These are phyloP conservation scores for Cordyceps javanica DNA, from an alignment of 2,329 filamentous ascomycete species.

Conservation along the genomic window DNA sequence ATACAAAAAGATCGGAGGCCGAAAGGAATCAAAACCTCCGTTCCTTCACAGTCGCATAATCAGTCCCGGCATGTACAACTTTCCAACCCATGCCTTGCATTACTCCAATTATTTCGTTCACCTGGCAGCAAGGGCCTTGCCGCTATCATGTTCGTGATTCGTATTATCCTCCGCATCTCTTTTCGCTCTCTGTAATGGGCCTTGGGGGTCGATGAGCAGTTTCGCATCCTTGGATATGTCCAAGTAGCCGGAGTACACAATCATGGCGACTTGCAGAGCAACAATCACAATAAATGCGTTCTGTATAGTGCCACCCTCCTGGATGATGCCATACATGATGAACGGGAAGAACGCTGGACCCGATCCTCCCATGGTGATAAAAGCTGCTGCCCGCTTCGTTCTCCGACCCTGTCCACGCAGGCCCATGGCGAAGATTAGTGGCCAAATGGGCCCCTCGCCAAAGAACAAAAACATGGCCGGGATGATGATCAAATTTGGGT, in stretches of 20 bases:
- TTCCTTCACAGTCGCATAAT: neutral
- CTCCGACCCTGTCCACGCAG: slow-evolving; percentile 74
- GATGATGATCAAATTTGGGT: slow-evolving; percentile 46
- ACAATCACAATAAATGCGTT: slow-evolving; percentile 60
- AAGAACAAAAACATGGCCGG: slow-evolving; percentile 68
- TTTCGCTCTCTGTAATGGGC: neutral
- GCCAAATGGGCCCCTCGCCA: slow-evolving; percentile 77
- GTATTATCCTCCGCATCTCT: slow-evolving; percentile 1
- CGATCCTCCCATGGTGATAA: slow-evolving; percentile 68
- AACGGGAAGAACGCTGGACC: slow-evolving; percentile 72
- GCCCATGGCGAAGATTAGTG: slow-evolving; percentile 72
- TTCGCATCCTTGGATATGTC: slow-evolving; percentile 40
- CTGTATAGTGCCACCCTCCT: slow-evolving; percentile 53
- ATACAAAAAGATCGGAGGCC: neutral
- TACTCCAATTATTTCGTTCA: neutral
- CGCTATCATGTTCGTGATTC: neutral
- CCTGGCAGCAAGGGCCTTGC: neutral
- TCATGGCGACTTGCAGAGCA: slow-evolving; percentile 39
- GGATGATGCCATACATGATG: slow-evolving; percentile 62
- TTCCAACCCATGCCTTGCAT: neutral
- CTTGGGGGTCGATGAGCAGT: slow-evolving; percentile 32
- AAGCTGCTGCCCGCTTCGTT: slow-evolving; percentile 72
- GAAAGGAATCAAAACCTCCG: neutral
- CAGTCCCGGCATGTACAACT: neutral
- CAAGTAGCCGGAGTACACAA: slow-evolving; percentile 45